These are phyloP conservation scores for Conticribra guillardii DNA, from an alignment of 108 stramenopile genomes.

Conservation along the genomic window DNA sequence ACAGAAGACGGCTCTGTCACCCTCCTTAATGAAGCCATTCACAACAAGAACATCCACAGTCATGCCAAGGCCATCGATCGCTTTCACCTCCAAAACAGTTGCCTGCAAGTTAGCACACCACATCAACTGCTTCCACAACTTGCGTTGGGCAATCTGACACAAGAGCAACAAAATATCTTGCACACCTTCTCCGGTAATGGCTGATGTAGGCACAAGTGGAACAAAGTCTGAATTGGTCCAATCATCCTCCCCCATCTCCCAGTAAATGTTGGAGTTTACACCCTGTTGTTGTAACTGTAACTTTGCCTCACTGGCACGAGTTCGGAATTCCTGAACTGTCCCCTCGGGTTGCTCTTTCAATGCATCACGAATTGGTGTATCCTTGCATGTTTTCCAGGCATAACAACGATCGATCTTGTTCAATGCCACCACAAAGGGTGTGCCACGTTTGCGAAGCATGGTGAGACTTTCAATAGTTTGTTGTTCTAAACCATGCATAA, in stretches of 20 bases:
- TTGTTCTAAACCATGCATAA: conserved; percentile 99
- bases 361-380: conserved; percentile 93
- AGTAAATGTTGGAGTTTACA: conserved; percentile 98
- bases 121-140: conserved; percentile 92
- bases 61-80: conserved; percentile 98
- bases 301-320: conserved; percentile 80
- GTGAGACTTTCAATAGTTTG: conserved; percentile 99
- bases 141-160: conserved; percentile 93
- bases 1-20: conserved; percentile 97
- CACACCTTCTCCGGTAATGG: conserved; percentile 98
- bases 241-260: conserved; percentile 98
- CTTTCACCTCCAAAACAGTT: conserved; percentile 99
- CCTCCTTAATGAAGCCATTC: conserved; percentile 91
- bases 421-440: conserved; percentile 98
- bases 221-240: conserved; percentile 91
- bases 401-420: conserved; percentile 99
- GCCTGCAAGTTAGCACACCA: conserved; percentile 93
- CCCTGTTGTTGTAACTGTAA: conserved; percentile 92
- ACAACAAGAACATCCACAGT: conserved; percentile 98
- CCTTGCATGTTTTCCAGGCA: conserved; percentile 94
- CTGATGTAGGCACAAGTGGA: conserved; percentile 97
- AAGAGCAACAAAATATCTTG: conserved; percentile 95
- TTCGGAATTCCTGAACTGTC: conserved; percentile 92
- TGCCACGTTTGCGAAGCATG: conserved; percentile 89
- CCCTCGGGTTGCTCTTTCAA: conserved; percentile 92